Conservation (phyloP, 305 asterid species). For the Fraxinus nigra region DNA sequence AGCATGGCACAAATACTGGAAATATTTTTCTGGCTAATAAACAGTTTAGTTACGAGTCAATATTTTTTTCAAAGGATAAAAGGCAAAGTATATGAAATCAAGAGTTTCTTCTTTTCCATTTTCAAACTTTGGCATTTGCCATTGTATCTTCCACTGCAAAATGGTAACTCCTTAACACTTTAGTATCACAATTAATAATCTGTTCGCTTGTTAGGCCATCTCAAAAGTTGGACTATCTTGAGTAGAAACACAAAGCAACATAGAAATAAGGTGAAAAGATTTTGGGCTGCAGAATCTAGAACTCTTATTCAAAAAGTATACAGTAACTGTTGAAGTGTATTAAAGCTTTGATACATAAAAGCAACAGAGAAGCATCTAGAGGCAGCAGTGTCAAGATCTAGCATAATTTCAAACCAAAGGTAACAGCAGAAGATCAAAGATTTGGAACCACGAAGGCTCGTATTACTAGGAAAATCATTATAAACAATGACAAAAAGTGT, state of each 20-base stretch:
- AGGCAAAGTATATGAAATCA: not conserved
- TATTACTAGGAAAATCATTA: slow-evolving; percentile 1
- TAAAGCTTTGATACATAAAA: not conserved
- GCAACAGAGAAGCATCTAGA: not conserved
- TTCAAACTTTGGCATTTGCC: not conserved
- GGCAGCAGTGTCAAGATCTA: slow-evolving; percentile 1
- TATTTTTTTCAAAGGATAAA: not conserved
- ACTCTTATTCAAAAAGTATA: not conserved
- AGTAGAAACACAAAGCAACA: not conserved
- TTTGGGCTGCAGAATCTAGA: not conserved
- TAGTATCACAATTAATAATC: not conserved
- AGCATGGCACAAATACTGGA: not conserved
- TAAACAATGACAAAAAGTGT: not conserved
- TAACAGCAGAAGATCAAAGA: not conserved
- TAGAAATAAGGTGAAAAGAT: not conserved
- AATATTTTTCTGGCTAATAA: not conserved
- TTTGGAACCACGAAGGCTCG: not conserved
- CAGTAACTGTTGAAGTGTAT: not conserved
- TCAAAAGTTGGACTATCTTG: not conserved
- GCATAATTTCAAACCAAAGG: not conserved
- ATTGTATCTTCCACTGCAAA: not conserved
- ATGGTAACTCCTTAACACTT: not conserved
- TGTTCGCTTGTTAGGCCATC: not conserved
- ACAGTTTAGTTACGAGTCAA: not conserved
- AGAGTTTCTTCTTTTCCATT: not conserved